Base-by-base conservation (phyloP, 1,284 basidiomycete species). In the Heterobasidion annosum region DNA sequence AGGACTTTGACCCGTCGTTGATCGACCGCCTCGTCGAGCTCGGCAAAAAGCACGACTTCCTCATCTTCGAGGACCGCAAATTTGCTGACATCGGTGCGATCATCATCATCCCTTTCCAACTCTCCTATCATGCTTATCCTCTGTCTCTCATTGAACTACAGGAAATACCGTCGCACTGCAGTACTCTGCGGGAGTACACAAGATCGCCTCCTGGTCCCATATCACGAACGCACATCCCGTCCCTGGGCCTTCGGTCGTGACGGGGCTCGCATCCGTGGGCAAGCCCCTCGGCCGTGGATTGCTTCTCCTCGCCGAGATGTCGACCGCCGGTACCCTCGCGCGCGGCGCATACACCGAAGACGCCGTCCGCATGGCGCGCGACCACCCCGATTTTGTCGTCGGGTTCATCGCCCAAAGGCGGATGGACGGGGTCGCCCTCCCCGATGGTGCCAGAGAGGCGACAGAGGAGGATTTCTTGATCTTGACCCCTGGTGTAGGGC, bases 31-130 rank as follows among this genome's bases (percentile, higher is more conserved):
- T 99, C 45, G 76, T 83, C 56, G 73, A 74, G 48, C 80, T 99
- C 10, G 86, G 88, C 65, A 66, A 73, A 50, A 87, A 91, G 68
- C 85, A 97, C 62, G 92, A 98, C 65, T 99, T 99, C 71, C 70
- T 98, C 55, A 96, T 98, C 65, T 99, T 99, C 62, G 96, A 99
- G 72, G 97, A 99, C 73, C 79, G 97, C 62, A 99, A 99, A 71
- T 99, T 99, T 66, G 97, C 97, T 19, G 97, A 99, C 71, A 99
- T 99, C 58, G 96, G 95, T 93, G 62, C 59, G 78, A 68, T 16
- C 13, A 25, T 25, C 40, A 8, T 40, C 1, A 7, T 6, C 19
- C 5, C 47, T 3, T 19, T 18, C 42, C 3, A 19, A 15, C 32
- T 35, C 40, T 4, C 33, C 2, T 10, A 33, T 7, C 42, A 9